phyloP scores from a whole-genome alignment of 306 rosid species.

The Ceratonia siliqua region DNA sequence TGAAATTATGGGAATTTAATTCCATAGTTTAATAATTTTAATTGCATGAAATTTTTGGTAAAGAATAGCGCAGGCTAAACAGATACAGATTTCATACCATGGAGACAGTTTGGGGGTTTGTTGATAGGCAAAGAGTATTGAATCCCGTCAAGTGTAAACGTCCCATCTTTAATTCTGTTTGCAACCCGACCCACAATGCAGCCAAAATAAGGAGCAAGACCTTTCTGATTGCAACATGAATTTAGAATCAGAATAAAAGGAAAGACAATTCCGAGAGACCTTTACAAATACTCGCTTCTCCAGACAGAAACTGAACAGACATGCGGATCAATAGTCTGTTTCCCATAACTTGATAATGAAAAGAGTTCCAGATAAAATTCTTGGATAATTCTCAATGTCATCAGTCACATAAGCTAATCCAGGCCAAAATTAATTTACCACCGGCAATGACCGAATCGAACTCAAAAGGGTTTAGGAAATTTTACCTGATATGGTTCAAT shows the following conservation, averaged over 20 bases:
- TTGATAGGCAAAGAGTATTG: conserved; percentile 76
- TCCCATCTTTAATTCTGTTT: conserved; percentile 84
- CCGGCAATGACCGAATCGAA: neutral
- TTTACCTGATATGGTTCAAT: conserved; percentile 79
- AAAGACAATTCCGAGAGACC: neutral
- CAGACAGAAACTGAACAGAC: conserved; percentile 2
- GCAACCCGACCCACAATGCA: conserved; percentile 98
- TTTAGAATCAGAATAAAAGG: conserved; percentile 9
- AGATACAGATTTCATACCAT: conserved; percentile 58
- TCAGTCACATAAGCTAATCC: conserved; percentile 3
- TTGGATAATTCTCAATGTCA: neutral
- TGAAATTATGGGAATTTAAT: neutral
- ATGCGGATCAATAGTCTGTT: too few relatives aligned
- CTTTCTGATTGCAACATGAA: conserved; percentile 53
- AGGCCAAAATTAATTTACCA: conserved; percentile 14
- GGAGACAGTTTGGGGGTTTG: conserved; percentile 90
- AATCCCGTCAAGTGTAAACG: conserved; percentile 72
- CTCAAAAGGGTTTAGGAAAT: neutral
- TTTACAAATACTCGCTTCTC: neutral
- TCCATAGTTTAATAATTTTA: neutral
- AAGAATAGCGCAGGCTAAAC: neutral
- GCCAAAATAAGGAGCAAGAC: conserved; percentile 83
- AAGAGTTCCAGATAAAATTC: neutral
- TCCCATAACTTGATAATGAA: neutral
- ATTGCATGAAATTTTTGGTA: neutral